A percentile compares a stretch with the other conserved stretches of the same genome.
phyloP scores from a whole-genome alignment of 805 yeast species.

The Cyberlindnera xylosilytica region DNA sequence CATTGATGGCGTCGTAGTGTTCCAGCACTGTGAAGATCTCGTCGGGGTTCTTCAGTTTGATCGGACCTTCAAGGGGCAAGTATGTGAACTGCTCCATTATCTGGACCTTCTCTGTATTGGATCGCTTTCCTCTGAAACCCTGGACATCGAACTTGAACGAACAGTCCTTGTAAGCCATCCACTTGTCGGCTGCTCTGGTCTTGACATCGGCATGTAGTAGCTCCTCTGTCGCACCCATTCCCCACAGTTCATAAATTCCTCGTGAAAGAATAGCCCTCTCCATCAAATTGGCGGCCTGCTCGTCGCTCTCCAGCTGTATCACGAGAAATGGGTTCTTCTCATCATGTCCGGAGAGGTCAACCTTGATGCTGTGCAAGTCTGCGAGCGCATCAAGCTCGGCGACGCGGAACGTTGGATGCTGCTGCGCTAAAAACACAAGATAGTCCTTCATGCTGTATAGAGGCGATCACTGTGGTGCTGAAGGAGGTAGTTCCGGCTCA shows the following conservation, averaged over 20 bases:
- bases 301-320: slow-evolving; percentile 63
- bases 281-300: slow-evolving; percentile 61
- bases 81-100: slow-evolving; percentile 72
- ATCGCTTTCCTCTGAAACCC: slow-evolving; percentile 69
- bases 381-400: slow-evolving; percentile 89
- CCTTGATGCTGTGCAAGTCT: slow-evolving; percentile 46
- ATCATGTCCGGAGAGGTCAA: slow-evolving; percentile 59
- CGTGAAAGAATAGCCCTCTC: slow-evolving; percentile 66
- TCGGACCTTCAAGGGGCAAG: slow-evolving; percentile 71
- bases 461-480: too few relatives aligned
- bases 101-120: slow-evolving; percentile 46
- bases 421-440: slow-evolving; percentile 81
- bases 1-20: slow-evolving; percentile 54
- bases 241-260: slow-evolving; percentile 85
- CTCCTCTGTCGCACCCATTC: slow-evolving; percentile 54
- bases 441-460: slow-evolving; percentile 47
- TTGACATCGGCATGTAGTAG: slow-evolving; percentile 51
- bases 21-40: slow-evolving; percentile 70
- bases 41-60: slow-evolving; percentile 75
- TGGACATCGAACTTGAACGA: slow-evolving; percentile 81
- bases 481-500: too few relatives aligned
- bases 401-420: slow-evolving; percentile 69
- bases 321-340: slow-evolving; percentile 67
- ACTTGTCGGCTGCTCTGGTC: slow-evolving; percentile 26
- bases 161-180: slow-evolving; percentile 34